Percentiles rank a stretch among this genome's conserved stretches.
Conservation (phyloP, 805 yeast species). For the Saturnispora galanensis region DNA sequence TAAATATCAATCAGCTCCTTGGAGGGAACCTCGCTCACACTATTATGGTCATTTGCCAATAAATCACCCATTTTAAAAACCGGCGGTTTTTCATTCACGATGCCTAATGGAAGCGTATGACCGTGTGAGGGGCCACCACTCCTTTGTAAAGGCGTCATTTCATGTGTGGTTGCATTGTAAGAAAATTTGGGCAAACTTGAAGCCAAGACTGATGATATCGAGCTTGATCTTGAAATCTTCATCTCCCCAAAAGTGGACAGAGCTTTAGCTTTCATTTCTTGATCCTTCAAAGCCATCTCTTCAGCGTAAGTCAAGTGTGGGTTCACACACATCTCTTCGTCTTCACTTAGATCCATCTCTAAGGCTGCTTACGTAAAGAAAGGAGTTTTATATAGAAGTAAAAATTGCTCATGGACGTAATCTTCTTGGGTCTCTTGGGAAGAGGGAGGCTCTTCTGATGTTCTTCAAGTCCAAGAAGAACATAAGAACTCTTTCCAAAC, state of each 20-base stretch:
- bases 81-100: conserved; percentile 13
- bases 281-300: conserved; percentile 52
- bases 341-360: conserved; percentile 7
- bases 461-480: conserved; percentile 94
- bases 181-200: conserved; percentile 15
- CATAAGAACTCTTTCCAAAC: conserved; percentile 97
- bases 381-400: neutral
- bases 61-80: conserved; percentile 36
- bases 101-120: no score
- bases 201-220: conserved; percentile 13
- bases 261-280: conserved; percentile 58
- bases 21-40: conserved; percentile 49
- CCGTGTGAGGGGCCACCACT: no score
- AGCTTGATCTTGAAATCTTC: conserved; percentile 20
- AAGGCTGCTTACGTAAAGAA: neutral
- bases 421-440: conserved; percentile 98
- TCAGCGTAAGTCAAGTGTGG: conserved; percentile 59
- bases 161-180: conserved; percentile 24
- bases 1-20: conserved; percentile 58
- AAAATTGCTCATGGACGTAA: conserved; percentile 53
- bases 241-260: conserved; percentile 36
- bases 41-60: conserved; percentile 38
- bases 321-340: conserved; percentile 10
- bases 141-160: conserved; percentile 10
- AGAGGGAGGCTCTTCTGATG: conserved; percentile 95